Percentiles rank a stretch among this genome's conserved stretches.
phyloP scores from a whole-genome alignment of 2,329 filamentous ascomycete species.

The Paraphoma chrysanthemicola region DNA sequence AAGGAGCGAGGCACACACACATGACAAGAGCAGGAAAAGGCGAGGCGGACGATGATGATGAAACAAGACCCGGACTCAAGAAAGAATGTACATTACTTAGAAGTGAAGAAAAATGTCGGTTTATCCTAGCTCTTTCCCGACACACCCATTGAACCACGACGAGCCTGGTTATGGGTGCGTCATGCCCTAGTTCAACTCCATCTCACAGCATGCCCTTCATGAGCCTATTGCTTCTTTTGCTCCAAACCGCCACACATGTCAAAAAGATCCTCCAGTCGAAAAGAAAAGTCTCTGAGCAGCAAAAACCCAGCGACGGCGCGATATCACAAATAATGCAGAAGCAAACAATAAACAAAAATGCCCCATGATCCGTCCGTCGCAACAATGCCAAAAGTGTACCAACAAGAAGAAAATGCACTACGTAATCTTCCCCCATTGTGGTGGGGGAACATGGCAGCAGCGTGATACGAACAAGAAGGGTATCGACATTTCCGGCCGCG shows the following conservation, averaged over 20 bases:
- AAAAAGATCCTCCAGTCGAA: not conserved
- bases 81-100: conserved; percentile 17
- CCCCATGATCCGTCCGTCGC: too few relatives aligned
- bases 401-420: too few relatives aligned
- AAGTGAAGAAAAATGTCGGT: conserved; percentile 1
- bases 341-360: too few relatives aligned
- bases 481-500: conserved; percentile 44
- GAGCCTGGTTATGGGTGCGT: too few relatives aligned
- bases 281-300: not conserved
- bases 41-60: not conserved
- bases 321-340: too few relatives aligned
- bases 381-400: too few relatives aligned
- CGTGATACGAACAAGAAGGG: conserved; percentile 24
- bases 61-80: not conserved
- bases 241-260: too few relatives aligned
- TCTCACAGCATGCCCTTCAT: too few relatives aligned
- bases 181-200: too few relatives aligned
- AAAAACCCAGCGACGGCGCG: too few relatives aligned
- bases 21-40: not conserved
- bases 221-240: too few relatives aligned
- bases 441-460: not conserved
- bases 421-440: not conserved
- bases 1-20: not conserved
- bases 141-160: too few relatives aligned
- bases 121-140: not conserved